Base-by-base conservation (phyloP, 192 early-diverging fungal species). In the Chytriomyces hyalinus region DNA sequence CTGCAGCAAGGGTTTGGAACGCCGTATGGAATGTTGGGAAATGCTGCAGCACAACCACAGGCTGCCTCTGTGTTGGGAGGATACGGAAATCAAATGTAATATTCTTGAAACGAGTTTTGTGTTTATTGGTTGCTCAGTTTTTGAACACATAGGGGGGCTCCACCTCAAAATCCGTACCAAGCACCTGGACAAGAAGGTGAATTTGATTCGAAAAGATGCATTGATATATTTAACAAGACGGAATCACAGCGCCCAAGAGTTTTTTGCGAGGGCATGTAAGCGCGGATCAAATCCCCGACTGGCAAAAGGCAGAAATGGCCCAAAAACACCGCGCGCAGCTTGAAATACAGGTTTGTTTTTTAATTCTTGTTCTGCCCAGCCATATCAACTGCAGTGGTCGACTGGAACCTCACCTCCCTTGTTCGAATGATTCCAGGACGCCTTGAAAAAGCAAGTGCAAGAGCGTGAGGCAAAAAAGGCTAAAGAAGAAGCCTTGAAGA, bases 401-500 rank as follows among this genome's bases (percentile, higher is more conserved):
- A 36, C 36, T 4, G 36, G 36, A 36, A 36, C 45, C 13, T 75
- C 11, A 36, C 36, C 7, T 70, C 15, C 26, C 6, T 60, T 60
- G 1, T 70, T 70, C 36, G 36, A 78, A 17, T 47, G 24, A 8
- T 67, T 61, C n/a, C 28, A 80, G 75, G 75, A 82, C 4, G 63
- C 75, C 11, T 66, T 82, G 11, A 68, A 74, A n/a, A 74, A 75
- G 11, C 82, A 83, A 51, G 77, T 83, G 65, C 65, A 67, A n/a
- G 82, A 83, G 61, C 61, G 78, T 4, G 82, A 81, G 15, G 80
- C 82, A 9, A 44, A 51, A 48, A 80, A 82, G 57, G 80, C 80
- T 6, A 53, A 47, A 17, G 11, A 47, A 48, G 8, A 62, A 6
- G 80, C 74, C 13, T 43, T 66, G 60, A 47, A 70, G 47, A 73